Evolutionary conservation across 2,329 filamentous ascomycete genomes (phyloP).

Genomic region (Rasamsonia emersonii): DNA sequence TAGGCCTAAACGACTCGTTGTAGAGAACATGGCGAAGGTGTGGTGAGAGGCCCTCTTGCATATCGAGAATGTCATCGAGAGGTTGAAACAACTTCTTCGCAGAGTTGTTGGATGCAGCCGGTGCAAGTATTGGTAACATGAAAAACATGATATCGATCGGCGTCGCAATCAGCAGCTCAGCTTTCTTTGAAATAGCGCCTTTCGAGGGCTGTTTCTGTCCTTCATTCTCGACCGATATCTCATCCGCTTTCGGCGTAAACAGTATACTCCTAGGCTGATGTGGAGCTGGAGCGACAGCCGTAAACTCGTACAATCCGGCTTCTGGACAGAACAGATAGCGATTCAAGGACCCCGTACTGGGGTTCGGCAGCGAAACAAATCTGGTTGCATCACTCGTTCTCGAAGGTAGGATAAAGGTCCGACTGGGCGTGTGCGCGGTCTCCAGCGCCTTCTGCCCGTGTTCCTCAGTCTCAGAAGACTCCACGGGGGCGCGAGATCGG

Average conservation of each 20-base stretch:
- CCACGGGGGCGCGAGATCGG: slow-evolving; percentile 19
- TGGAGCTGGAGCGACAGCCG: slow-evolving; percentile 44
- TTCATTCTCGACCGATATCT: slow-evolving; percentile 3
- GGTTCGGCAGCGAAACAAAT: slow-evolving; percentile 49
- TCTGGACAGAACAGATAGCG: slow-evolving; percentile 53
- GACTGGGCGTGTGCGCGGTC: slow-evolving; percentile 27
- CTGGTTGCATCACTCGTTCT: slow-evolving; percentile 43
- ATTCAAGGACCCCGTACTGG: slow-evolving; percentile 38
- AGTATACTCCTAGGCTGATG: slow-evolving; percentile 48
- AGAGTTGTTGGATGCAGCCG: slow-evolving; percentile 37
- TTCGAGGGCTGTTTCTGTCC: too few species aligned
- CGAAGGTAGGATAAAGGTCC: slow-evolving; percentile 51
- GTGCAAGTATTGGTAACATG: slow-evolving; percentile 60
- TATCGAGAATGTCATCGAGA: slow-evolving; percentile 42
- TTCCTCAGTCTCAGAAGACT: slow-evolving; percentile 12
- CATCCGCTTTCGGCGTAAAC: slow-evolving; percentile 29
- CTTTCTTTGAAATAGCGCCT: slow-evolving; percentile 55
- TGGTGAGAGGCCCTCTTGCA: slow-evolving; percentile 31
- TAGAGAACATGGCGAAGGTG: slow-evolving; percentile 34
- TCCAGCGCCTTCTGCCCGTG: slow-evolving; percentile 14
- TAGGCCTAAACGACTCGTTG: slow-evolving; percentile 28
- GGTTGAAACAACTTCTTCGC: slow-evolving; percentile 36
- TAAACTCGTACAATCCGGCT: slow-evolving; percentile 54
- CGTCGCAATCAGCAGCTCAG: slow-evolving; percentile 76
- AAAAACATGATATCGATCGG: slow-evolving; percentile 78